These are phyloP conservation scores for Sclerotinia trifoliorum DNA, from an alignment of 2,329 filamentous ascomycete genomes.

Conservation along the genomic window DNA sequence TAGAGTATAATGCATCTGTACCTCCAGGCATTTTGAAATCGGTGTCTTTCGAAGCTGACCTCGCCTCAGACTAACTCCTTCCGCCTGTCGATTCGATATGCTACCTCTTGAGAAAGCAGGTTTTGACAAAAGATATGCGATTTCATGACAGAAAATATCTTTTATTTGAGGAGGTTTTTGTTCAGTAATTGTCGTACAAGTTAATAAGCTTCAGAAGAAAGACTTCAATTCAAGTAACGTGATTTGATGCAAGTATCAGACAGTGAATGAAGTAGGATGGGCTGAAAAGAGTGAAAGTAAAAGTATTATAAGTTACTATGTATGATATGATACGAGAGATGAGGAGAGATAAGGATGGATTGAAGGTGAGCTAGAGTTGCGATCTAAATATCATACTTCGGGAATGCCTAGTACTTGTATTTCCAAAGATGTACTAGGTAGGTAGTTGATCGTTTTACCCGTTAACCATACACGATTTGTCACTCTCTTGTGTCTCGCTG, in stretches of 20 bases:
- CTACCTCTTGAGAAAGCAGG: background rate
- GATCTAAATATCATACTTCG: background rate
- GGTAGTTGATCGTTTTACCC: background rate
- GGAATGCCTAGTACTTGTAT: background rate
- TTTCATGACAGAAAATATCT: background rate
- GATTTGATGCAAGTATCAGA: background rate
- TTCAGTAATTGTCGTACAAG: background rate
- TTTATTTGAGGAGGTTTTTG: background rate
- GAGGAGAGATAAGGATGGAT: background rate
- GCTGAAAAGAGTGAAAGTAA: background rate
- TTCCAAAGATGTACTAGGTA: background rate
- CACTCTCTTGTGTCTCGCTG: conserved; percentile 11
- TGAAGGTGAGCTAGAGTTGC: background rate
- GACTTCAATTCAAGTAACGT: background rate
- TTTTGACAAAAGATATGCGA: background rate
- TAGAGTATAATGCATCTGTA: background rate
- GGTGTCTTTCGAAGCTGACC: no score
- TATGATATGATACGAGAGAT: background rate
- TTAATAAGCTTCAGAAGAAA: background rate
- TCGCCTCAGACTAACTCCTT: background rate
- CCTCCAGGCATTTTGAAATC: background rate
- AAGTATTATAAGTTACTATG: background rate
- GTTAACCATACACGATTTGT: background rate
- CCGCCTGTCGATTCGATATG: background rate
- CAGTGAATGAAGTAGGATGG: background rate